These are phyloP conservation scores for Prunus dulcis DNA, from an alignment of 306 rosid genomes.

Conservation along the genomic window DNA sequence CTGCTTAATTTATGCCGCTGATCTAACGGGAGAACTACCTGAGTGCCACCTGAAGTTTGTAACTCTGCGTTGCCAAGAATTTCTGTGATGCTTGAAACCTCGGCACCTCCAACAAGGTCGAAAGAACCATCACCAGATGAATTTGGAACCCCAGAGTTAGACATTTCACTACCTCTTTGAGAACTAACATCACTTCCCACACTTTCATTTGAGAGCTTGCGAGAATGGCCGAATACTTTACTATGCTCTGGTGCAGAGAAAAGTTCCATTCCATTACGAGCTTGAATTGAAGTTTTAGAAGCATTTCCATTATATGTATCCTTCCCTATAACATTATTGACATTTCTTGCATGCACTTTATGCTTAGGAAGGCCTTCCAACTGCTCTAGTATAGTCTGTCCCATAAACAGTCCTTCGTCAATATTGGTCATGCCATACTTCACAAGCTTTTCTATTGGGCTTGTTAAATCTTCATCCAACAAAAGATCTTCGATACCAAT, in stretches of 20 bases:
- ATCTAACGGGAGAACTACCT: conserved; percentile 77
- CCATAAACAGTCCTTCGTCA: conserved; percentile 94
- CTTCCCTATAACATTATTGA: conserved; percentile 47
- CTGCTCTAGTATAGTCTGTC: conserved; percentile 93
- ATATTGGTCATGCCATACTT: conserved; percentile 87
- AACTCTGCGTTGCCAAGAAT: conserved; percentile 42
- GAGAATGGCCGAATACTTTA: conserved; percentile 54
- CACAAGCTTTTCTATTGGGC: conserved; percentile 85
- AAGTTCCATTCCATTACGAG: conserved; percentile 65
- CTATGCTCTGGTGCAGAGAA: conserved; percentile 66
- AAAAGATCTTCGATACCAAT: conserved; percentile 75
- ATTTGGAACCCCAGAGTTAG: conserved; percentile 65
- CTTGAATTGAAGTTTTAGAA: conserved; percentile 57
- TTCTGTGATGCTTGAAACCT: conserved; percentile 51
- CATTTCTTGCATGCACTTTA: conserved; percentile 67
- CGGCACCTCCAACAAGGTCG: conserved; percentile 59
- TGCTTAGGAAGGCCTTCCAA: conserved; percentile 95
- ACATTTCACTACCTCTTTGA: conserved; percentile 75
- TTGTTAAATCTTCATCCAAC: conserved; percentile 77
- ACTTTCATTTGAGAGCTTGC: conserved; percentile 82
- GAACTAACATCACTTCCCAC: conserved; percentile 88
- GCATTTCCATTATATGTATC: conserved; percentile 62
- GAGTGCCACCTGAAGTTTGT: conserved; percentile 60
- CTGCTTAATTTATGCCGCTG: conserved; percentile 88
- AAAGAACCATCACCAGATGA: conserved; percentile 65